Percentiles rank a stretch among this genome's conserved stretches.
These are phyloP conservation scores for Diaporthe australafricana DNA, from an alignment of 2,329 filamentous ascomycete species.

Conservation along the genomic window DNA sequence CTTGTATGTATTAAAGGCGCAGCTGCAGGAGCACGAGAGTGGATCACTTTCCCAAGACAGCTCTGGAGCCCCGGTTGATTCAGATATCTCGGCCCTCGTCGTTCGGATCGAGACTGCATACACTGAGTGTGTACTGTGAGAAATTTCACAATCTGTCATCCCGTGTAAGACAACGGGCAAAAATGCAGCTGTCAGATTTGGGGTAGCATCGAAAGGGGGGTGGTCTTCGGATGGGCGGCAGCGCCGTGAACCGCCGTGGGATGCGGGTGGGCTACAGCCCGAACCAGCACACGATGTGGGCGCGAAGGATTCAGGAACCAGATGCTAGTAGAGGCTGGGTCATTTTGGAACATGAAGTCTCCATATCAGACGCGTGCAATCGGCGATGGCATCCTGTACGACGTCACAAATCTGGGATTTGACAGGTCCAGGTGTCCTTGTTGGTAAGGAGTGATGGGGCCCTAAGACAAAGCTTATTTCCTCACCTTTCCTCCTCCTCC, in stretches of 20 bases:
- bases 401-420: neutral
- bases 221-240: neutral
- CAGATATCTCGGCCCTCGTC: neutral
- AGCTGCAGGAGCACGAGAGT: neutral
- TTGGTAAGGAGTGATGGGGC: neutral
- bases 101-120: neutral
- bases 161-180: neutral
- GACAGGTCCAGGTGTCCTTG: conserved; percentile 6
- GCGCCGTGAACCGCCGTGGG: neutral
- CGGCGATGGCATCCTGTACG: neutral
- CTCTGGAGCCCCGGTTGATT: neutral
- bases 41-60: neutral
- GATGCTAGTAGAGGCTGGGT: neutral
- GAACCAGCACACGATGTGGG: neutral
- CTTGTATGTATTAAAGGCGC: neutral
- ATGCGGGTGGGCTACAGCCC: conserved; percentile 4
- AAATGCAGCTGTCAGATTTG: too few species aligned
- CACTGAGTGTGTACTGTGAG: too few species aligned
- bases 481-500: neutral
- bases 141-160: neutral
- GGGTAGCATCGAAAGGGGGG: neutral
- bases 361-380: neutral
- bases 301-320: conserved; percentile 26
- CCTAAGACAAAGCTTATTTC: conserved; percentile 19
- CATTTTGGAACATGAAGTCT: neutral